phyloP scores from a whole-genome alignment of 179 eudicot genomes.

The Beta corolliflora region DNA sequence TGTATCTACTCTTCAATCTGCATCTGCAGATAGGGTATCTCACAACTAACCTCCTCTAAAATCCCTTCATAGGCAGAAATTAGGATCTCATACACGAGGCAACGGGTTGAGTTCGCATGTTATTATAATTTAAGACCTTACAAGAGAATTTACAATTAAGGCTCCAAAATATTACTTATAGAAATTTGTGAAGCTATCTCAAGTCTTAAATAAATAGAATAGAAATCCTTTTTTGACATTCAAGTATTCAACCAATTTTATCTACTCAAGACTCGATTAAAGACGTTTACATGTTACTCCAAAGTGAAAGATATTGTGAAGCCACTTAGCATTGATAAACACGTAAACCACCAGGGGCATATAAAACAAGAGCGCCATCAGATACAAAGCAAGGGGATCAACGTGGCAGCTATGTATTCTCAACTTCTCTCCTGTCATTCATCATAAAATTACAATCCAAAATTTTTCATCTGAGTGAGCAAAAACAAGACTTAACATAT shows the following conservation, averaged over 20 bases:
- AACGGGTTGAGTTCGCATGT: background rate
- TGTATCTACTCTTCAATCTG: background rate
- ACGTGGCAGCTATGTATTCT: no score
- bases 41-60: background rate
- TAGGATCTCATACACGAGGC: background rate
- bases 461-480: background rate
- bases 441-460: background rate
- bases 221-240: no score
- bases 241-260: background rate
- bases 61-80: background rate
- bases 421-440: background rate
- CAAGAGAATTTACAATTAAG: no score
- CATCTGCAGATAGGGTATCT: background rate
- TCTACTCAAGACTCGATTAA: background rate
- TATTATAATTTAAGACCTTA: background rate
- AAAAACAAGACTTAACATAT: background rate
- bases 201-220: no score
- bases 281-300: background rate
- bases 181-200: no score
- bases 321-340: background rate
- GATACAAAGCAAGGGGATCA: no score
- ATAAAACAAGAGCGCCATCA: no score
- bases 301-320: background rate
- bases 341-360: no score
- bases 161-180: no score